Evolutionary conservation across 768 basidiomycete species (phyloP).

Genomic region (Neoboletus subvelutipes): DNA sequence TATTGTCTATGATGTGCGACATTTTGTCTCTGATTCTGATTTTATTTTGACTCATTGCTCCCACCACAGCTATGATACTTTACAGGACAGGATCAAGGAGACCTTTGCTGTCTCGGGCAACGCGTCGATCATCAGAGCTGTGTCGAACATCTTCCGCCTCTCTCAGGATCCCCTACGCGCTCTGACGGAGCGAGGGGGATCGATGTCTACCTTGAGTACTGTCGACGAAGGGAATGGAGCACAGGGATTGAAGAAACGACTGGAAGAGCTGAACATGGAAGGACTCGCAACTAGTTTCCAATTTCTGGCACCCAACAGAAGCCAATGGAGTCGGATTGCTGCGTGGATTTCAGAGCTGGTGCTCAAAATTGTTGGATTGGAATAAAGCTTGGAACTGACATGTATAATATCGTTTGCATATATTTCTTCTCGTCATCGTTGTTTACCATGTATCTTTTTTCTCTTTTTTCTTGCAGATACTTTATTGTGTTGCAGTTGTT

Average conservation of each 20-base stretch:
- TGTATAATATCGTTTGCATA: slow-evolving; percentile 22
- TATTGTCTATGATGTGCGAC: slow-evolving; percentile 70
- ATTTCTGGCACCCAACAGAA: slow-evolving; percentile 59
- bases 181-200: slow-evolving; percentile 44
- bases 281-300: slow-evolving; percentile 72
- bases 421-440: background rate
- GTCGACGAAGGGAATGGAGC: slow-evolving; percentile 50
- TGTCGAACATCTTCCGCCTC: slow-evolving; percentile 74
- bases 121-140: slow-evolving; percentile 64
- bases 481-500: slow-evolving; percentile 4
- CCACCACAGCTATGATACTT: slow-evolving; percentile 60
- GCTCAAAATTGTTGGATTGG: slow-evolving; percentile 46
- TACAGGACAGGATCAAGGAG: slow-evolving; percentile 75
- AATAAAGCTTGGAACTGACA: slow-evolving; percentile 14
- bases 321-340: slow-evolving; percentile 61
- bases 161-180: slow-evolving; percentile 53
- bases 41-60: slow-evolving; percentile 6
- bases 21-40: slow-evolving; percentile 3
- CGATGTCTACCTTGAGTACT: slow-evolving; percentile 63
- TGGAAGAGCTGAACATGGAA: slow-evolving; percentile 72
- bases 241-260: slow-evolving; percentile 48
- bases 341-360: slow-evolving; percentile 73
- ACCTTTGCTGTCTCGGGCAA: slow-evolving; percentile 72
- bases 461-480: slow-evolving; percentile 11
- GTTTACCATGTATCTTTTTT: slow-evolving; percentile 3